Evolutionary conservation across 2,329 filamentous ascomycete genomes (phyloP).

Genomic region (Aspergillus alliaceus): DNA sequence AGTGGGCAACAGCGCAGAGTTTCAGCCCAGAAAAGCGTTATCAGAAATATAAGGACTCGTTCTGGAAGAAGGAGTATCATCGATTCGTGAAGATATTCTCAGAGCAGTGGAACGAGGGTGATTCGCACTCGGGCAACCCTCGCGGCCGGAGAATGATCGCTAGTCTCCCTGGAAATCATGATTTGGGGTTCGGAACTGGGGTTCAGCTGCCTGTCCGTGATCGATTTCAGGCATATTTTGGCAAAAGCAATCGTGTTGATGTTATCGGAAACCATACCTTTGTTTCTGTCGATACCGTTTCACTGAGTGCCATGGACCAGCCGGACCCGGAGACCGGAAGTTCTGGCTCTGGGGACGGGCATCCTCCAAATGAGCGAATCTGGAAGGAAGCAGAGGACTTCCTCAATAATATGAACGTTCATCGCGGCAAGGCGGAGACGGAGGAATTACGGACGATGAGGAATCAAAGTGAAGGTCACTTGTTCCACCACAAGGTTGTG

Average conservation of each 20-base stretch:
- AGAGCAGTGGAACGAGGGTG: slow-evolving; percentile 62
- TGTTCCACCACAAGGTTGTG: slow-evolving; percentile 61
- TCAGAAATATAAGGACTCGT: slow-evolving; percentile 73
- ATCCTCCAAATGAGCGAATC: slow-evolving; percentile 60
- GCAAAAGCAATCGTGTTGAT: slow-evolving; percentile 86
- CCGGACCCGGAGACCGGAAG: slow-evolving; percentile 51
- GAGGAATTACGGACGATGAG: slow-evolving; percentile 67
- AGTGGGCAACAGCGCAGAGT: slow-evolving; percentile 77
- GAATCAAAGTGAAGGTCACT: slow-evolving; percentile 57
- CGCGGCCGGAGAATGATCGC: slow-evolving; percentile 76
- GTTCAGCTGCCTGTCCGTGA: slow-evolving; percentile 78
- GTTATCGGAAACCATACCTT: slow-evolving; percentile 94
- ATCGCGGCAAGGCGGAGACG: slow-evolving; percentile 67
- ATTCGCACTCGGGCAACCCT: slow-evolving; percentile 58
- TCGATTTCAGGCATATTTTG: slow-evolving; percentile 85
- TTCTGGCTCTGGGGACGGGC: slow-evolving; percentile 43
- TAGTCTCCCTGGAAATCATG: slow-evolving; percentile 90
- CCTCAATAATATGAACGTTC: slow-evolving; percentile 63
- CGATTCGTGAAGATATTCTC: slow-evolving; percentile 88
- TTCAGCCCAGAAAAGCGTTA: slow-evolving; percentile 65
- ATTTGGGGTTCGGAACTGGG: slow-evolving; percentile 84
- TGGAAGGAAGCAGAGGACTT: slow-evolving; percentile 78
- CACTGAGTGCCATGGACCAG: slow-evolving; percentile 72
- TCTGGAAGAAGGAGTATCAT: slow-evolving; percentile 83
- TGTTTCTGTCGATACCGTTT: slow-evolving; percentile 86